Conservation (phyloP, 176 grass and related monocot genomes). For the Oryza brachyantha region DNA sequence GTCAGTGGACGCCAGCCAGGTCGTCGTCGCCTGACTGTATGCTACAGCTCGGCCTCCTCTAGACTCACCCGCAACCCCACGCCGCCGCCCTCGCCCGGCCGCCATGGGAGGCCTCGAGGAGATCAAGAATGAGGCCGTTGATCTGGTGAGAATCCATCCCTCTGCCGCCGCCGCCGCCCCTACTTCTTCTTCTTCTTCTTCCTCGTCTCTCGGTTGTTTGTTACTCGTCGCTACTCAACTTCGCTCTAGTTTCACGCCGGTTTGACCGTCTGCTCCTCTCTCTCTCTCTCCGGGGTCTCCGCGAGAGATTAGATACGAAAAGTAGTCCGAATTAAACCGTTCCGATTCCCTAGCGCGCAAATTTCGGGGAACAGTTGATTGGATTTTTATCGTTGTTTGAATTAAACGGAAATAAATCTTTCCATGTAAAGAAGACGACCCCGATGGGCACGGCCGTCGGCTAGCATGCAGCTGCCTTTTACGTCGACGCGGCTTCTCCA, state of each 20-base stretch:
- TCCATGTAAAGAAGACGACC: background rate
- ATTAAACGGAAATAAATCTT: background rate
- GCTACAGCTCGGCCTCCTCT: no score
- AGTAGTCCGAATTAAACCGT: background rate
- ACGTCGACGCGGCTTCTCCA: background rate
- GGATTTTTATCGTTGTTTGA: no score
- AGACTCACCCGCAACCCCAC: no score
- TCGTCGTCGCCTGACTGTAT: no score
- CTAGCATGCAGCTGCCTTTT: background rate
- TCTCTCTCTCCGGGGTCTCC: background rate
- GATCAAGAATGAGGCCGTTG: slow-evolving; percentile 84
- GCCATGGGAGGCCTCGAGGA: slow-evolving; percentile 74
- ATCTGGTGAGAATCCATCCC: slow-evolving; percentile 73
- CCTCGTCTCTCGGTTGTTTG: no score
- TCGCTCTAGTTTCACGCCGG: background rate
- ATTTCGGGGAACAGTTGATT: no score
- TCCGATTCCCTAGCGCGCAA: no score
- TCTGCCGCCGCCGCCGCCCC: background rate
- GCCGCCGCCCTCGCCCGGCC: no score
- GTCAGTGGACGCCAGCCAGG: no score
- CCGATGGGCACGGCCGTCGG: background rate
- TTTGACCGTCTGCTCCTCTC: background rate
- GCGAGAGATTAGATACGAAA: no score
- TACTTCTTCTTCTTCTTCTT: no score
- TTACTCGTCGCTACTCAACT: no score